These are phyloP conservation scores for Toxicodendron radicans DNA, from an alignment of 345 rosid genomes.

Conservation along the genomic window DNA sequence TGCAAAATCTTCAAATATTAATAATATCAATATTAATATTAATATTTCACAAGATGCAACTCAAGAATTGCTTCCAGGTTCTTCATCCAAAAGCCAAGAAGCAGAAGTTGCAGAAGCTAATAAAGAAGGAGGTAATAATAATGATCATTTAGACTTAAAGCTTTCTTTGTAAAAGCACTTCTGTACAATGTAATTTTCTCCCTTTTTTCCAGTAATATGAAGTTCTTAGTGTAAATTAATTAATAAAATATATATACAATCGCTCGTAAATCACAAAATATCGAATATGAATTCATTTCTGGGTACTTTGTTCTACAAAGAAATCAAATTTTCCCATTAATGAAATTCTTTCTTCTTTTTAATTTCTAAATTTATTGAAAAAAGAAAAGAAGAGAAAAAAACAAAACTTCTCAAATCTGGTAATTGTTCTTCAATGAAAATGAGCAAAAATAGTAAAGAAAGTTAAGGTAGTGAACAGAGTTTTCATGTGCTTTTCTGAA, in stretches of 20 bases:
- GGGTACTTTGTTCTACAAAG: no score
- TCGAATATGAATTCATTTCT: no score
- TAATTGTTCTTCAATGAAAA: no score
- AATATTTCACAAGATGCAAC: not conserved
- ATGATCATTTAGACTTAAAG: slow-evolving; percentile 18
- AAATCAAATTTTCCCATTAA: no score
- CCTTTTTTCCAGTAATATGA: not conserved
- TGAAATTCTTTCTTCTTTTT: no score
- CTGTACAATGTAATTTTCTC: not conserved
- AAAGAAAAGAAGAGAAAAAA: no score
- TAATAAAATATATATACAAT: no score
- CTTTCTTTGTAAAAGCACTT: slow-evolving; percentile 10
- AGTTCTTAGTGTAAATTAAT: no score
- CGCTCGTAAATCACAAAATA: no score
- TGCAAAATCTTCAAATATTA: not conserved
- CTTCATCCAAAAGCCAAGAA: slow-evolving; percentile 12
- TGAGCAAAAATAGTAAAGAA: not conserved
- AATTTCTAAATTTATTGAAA: no score
- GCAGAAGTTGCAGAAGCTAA: not conserved
- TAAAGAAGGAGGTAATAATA: slow-evolving; percentile 4
- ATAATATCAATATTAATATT: not conserved
- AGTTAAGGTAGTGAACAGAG: not conserved
- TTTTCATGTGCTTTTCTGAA: not conserved
- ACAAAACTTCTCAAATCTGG: no score
- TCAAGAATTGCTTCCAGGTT: slow-evolving; percentile 8